Conservation (phyloP, 257 asterid genomes). For the Euphrasia confusa region DNA sequence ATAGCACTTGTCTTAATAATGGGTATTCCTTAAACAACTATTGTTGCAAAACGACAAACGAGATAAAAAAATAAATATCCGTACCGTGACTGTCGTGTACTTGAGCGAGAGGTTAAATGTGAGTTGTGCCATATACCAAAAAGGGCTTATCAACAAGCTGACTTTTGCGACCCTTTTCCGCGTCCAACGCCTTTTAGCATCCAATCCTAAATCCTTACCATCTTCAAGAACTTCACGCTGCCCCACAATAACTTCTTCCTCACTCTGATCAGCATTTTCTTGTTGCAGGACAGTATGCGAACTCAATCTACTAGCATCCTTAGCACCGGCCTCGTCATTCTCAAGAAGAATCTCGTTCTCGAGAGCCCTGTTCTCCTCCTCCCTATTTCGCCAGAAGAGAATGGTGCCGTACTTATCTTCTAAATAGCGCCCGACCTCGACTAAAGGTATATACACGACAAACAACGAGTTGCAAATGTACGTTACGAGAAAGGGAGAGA, state of each 20-base stretch:
- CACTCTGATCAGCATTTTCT: conserved; percentile 19
- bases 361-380: conserved; percentile 36
- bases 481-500: conserved; percentile 81
- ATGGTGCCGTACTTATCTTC: conserved; percentile 64
- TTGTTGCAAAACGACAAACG: not conserved
- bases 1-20: no score
- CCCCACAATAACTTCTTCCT: conserved; percentile 19
- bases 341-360: conserved; percentile 69
- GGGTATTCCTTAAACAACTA: no score
- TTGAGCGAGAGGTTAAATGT: conserved; percentile 88
- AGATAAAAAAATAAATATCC: conserved; percentile 19
- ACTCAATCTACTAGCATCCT: conserved; percentile 25
- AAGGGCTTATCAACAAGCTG: conserved; percentile 80
- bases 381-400: conserved; percentile 53
- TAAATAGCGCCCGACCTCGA: conserved; percentile 64
- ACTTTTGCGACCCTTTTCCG: conserved; percentile 79
- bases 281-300: conserved; percentile 20
- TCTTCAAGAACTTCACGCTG: conserved; percentile 18
- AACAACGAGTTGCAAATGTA: conserved; percentile 89
- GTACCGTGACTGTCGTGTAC: conserved; percentile 93
- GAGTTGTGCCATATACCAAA: conserved; percentile 95
- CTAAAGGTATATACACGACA: conserved; percentile 70
- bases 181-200: conserved; percentile 89
- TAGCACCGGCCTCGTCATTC: conserved; percentile 25
- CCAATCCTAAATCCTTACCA: conserved; percentile 38